Conservation (phyloP, 2,329 filamentous ascomycete genomes). For the Phialemonium atrogriseum region DNA sequence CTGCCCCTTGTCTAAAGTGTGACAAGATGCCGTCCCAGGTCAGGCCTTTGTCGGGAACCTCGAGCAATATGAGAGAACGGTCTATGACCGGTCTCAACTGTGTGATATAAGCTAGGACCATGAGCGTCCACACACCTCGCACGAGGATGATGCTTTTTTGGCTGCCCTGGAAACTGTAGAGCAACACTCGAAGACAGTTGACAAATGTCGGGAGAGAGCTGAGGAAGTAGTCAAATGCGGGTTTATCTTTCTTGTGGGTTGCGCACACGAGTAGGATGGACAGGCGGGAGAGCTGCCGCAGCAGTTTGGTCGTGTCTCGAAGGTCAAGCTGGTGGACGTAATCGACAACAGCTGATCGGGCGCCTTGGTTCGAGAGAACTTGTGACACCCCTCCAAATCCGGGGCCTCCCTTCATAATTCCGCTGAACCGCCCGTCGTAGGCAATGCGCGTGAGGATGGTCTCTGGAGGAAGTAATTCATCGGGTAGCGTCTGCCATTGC, state of each 20-base stretch:
- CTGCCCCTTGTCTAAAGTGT: not conserved
- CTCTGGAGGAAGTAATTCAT: conserved; percentile 7
- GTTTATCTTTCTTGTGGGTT: conserved; percentile 12
- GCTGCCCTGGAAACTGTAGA: conserved; percentile 8
- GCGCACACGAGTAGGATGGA: conserved; percentile 13
- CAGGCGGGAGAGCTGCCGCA: conserved; percentile 12
- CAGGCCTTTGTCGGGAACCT: conserved; percentile 2
- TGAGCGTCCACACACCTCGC: conserved; percentile 15
- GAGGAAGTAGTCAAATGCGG: conserved; percentile 17
- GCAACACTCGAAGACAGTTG: conserved; percentile 11
- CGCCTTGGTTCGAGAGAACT: conserved; percentile 10
- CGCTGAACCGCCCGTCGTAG: conserved; percentile 16
- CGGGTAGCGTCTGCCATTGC: conserved; percentile 3
- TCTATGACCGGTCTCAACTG: conserved; percentile 18
- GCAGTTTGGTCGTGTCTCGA: conserved; percentile 6
- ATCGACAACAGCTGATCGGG: conserved; percentile 12
- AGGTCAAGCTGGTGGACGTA: conserved; percentile 14
- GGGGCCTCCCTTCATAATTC: conserved; percentile 15
- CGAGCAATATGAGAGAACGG: conserved; percentile 6
- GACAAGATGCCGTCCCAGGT: conserved; percentile 10
- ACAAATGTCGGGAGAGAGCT: conserved; percentile 12
- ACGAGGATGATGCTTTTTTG: conserved; percentile 7
- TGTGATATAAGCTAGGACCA: conserved; percentile 15
- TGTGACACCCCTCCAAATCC: conserved; percentile 12
- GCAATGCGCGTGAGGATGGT: conserved; percentile 11